Conservation (phyloP, 768 basidiomycete genomes). For the Megacollybia marginata region DNA sequence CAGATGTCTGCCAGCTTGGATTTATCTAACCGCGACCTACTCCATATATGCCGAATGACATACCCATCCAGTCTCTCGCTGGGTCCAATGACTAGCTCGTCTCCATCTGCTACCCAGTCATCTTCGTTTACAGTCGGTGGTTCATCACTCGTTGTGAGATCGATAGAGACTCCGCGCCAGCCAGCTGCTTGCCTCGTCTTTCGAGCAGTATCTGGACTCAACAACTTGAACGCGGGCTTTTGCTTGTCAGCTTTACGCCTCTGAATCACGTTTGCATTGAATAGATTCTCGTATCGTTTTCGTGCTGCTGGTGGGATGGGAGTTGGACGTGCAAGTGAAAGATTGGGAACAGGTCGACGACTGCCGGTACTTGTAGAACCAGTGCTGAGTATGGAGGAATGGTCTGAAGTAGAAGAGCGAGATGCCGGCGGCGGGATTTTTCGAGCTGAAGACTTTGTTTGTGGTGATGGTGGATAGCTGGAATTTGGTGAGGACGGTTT, state of each 20-base stretch:
- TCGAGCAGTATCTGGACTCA: constrained; percentile 30
- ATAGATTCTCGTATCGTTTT: constrained; percentile 61
- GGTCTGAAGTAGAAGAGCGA: constrained; percentile 42
- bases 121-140: constrained; percentile 6
- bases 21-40: constrained; percentile 46
- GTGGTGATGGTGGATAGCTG: constrained; percentile 2
- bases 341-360: constrained; percentile 15
- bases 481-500: constrained; percentile 10
- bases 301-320: constrained; percentile 62
- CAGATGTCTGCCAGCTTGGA: constrained; percentile 56
- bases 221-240: constrained; percentile 22
- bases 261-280: constrained; percentile 50
- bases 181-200: constrained; percentile 54
- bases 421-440: constrained; percentile 18
- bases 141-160: constrained; percentile 38
- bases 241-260: constrained; percentile 34
- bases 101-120: constrained; percentile 23
- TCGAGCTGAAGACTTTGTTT: constrained; percentile 3
- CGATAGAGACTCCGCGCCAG: constrained; percentile 69
- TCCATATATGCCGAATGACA: constrained; percentile 58
- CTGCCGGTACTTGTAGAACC: constrained; percentile 17
- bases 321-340: constrained; percentile 43
- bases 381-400: constrained; percentile 55
- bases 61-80: constrained; percentile 49
- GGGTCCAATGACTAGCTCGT: constrained; percentile 19